Evolutionary conservation across 2,329 filamentous ascomycete species (phyloP).

Genomic region (Colletotrichum sp.): DNA sequence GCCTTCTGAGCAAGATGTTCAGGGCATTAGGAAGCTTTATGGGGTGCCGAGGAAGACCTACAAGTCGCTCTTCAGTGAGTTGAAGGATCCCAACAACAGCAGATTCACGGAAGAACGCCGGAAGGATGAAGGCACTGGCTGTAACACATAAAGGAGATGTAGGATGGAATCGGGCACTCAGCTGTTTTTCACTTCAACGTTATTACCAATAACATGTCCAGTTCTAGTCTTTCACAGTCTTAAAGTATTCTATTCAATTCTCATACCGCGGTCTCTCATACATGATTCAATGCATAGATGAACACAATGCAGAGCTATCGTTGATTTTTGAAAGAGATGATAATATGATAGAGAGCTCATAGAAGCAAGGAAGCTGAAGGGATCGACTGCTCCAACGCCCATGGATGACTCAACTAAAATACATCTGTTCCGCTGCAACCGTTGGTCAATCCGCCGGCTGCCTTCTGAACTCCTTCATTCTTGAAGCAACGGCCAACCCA

Average conservation of each 20-base stretch:
- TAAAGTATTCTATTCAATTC: not conserved
- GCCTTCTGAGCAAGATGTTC: not conserved
- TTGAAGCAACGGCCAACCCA: not conserved
- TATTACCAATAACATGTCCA: not conserved
- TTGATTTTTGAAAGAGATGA: not conserved
- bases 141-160: not conserved
- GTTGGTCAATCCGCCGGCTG: not conserved
- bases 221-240: not conserved
- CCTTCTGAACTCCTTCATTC: not conserved
- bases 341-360: fast-evolving
- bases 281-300: not conserved
- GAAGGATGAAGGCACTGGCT: not conserved
- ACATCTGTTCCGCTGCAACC: not conserved
- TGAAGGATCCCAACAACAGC: not conserved
- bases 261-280: not conserved
- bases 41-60: not conserved
- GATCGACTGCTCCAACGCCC: not conserved
- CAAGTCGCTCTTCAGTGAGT: not conserved
- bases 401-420: not conserved
- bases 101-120: not conserved
- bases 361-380: not conserved
- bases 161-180: not conserved
- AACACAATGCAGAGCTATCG: fast-evolving
- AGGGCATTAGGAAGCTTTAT: not conserved
- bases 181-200: not conserved